Base-by-base conservation (phyloP, 176 grass and related monocot genomes). In the Musa itinerans region DNA sequence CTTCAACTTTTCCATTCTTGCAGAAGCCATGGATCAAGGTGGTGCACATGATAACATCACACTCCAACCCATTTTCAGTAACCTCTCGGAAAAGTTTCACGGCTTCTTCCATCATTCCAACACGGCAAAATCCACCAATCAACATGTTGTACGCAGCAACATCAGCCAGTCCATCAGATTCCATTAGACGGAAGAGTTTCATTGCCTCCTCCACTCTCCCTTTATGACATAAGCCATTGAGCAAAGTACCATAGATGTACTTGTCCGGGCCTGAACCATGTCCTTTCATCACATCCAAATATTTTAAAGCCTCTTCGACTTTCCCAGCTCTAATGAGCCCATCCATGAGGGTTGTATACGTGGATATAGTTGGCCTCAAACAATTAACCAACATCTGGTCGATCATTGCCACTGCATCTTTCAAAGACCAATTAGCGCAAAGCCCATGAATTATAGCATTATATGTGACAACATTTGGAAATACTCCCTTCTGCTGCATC, bases 11-110 rank as follows among this genome's bases (percentile, higher is more conserved):
- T 25, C 72, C 72, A 57, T 55, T 17, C 72, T 74, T 34, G 19
- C 72, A 74, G 53, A 29, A 74, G 12, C 72, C 72, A 19, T 74
- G 51, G 52, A 74, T 74, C 72, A 74, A 74, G 21, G 72, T 74
- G 22, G 72, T 74, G 19, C 56, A 29, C 72, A 74, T 25, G 26
- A 74, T 54, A 54, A 54, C 52, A 57, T 74, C 72, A 34, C 52
- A 53, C 51, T 29, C 17, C n/a, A 55, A 74, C 25, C 72, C 72
- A 15, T 74, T 74, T 13, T 27, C 53, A 22, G 27, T 74, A 11
- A 74, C 29, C 23, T 74, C 72, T 53, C 25, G 12, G 27, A 74
- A 74, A 16, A 74, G 52, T 15, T 74, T 13, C 13, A 19, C 56
- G 22, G 72, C 53, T 57, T 74, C 53, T 5, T 74, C 53, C 72